Conservation (phyloP, 2,329 filamentous ascomycete species). For the Ascocoryne sarcoides region DNA sequence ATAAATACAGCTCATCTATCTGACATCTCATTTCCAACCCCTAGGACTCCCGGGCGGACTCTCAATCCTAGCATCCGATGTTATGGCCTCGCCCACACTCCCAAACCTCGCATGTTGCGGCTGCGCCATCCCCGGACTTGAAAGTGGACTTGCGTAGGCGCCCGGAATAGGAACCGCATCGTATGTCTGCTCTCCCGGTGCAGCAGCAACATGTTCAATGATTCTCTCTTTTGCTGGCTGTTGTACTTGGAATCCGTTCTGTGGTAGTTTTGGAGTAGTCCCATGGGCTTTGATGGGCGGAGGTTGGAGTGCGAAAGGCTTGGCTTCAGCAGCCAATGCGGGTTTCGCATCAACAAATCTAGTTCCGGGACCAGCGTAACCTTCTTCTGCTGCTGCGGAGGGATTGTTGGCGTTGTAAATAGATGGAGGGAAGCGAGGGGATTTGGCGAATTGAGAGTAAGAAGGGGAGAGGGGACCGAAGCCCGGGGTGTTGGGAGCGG, state of each 20-base stretch:
- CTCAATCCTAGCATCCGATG: constrained; percentile 24
- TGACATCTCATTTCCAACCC: constrained; percentile 17
- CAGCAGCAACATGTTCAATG: constrained; percentile 58
- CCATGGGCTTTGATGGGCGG: constrained; percentile 71
- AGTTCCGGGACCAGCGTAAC: constrained; percentile 30
- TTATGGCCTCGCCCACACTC: constrained; percentile 25
- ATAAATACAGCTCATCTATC: not conserved
- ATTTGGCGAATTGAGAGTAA: constrained; percentile 31
- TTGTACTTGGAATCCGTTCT: constrained; percentile 51
- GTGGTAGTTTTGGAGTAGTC: constrained; percentile 62
- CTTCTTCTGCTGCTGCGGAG: constrained; percentile 44
- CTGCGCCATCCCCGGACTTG: constrained; percentile 37
- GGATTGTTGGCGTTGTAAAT: constrained; percentile 41
- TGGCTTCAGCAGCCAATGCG: constrained; percentile 45
- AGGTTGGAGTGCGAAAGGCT: constrained; percentile 77
- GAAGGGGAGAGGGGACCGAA: constrained; percentile 63
- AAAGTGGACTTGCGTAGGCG: constrained; percentile 57
- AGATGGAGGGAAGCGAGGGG: constrained; percentile 52
- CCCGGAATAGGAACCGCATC: constrained; percentile 82
- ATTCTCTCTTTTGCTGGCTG: constrained; percentile 26
- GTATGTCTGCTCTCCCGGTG: constrained; percentile 76
- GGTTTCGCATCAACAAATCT: constrained; percentile 56
- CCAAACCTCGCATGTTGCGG: constrained; percentile 27
- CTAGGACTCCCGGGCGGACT: constrained; percentile 26
- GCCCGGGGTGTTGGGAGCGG: constrained; percentile 88